Conservation (phyloP, 2,329 filamentous ascomycete species). For the Escovopsis sp. region DNA sequence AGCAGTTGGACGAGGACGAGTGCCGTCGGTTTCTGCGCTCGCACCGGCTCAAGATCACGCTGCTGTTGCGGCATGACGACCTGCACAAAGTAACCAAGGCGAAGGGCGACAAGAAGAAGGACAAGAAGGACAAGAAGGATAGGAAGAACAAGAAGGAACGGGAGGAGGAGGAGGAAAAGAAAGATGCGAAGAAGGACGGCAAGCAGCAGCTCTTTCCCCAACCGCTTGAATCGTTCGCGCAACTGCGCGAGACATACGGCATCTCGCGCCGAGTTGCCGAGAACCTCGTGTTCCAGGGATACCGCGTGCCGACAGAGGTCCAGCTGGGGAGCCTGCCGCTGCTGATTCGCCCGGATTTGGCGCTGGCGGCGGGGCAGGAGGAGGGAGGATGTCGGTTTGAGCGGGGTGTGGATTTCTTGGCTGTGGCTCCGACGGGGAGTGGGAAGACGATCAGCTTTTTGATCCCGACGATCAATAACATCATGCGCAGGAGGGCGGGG, state of each 20-base stretch:
- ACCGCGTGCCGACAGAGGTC: slow-evolving; percentile 79
- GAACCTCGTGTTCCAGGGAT: slow-evolving; percentile 75
- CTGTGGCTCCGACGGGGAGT: slow-evolving; percentile 86
- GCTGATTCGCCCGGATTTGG: slow-evolving; percentile 44
- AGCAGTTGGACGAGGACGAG: slow-evolving; percentile 47
- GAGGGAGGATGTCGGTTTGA: slow-evolving; percentile 19
- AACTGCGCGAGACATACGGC: slow-evolving; percentile 56
- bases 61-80: slow-evolving; percentile 42
- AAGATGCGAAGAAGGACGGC: slow-evolving; percentile 30
- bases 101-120: slow-evolving; percentile 33
- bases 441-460: slow-evolving; percentile 92
- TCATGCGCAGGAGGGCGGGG: slow-evolving; percentile 37
- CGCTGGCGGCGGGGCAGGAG: slow-evolving; percentile 23
- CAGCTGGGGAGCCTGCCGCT: slow-evolving; percentile 77
- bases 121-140: slow-evolving; percentile 8
- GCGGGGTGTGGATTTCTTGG: slow-evolving; percentile 55
- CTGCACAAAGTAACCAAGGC: slow-evolving; percentile 34
- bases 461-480: slow-evolving; percentile 68
- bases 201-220: slow-evolving; percentile 58
- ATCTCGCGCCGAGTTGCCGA: slow-evolving; percentile 58
- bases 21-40: slow-evolving; percentile 59
- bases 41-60: slow-evolving; percentile 71
- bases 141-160: slow-evolving; percentile 37
- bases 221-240: slow-evolving; percentile 61
- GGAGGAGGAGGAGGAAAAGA: slow-evolving; percentile 28